Base-by-base conservation (phyloP, 768 basidiomycete genomes). In the Lenzites betulinus region DNA sequence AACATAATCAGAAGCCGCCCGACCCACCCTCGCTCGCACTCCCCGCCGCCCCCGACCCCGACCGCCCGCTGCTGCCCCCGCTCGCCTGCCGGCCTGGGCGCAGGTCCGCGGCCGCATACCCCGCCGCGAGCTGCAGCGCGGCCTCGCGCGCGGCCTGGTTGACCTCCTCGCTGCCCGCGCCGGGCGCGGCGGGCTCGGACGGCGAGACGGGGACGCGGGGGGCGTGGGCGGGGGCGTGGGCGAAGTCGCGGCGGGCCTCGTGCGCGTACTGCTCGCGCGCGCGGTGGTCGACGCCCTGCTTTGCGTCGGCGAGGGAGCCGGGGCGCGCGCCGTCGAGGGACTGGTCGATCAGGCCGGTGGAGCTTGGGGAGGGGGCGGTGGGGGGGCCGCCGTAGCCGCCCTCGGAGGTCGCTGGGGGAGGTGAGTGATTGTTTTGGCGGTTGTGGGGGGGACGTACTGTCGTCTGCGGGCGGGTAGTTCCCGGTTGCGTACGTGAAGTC, bases 361-460 rank as follows among this genome's bases (percentile, higher is more conserved):
- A 20, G 28, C 30, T 38, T n/a, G n/a, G n/a, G 28, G 48, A 26
- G 42, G 43, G 43, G 58, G 51, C 44, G 13, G 57, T 33, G 30
- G 30, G 33, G 11, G 66, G 25, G 13, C 67, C 62, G 20, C 69
- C 65, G 62, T 69, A 73, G 15, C 71, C 71, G 42, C 71, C 71
- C n/a, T 66, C 66, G 12, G 69, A 66, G 2, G 70, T 70, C 26
- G 69, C 71, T 72, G 59, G 2, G 33, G 23, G 23, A 15, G 26
- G 43, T 22, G 41, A 8, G 54, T 53, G 39, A 49, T 7, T 51
- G 13, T 1, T 2, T 26, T n/a, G 20, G 30, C 43, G 22, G 39
- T 30, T 20, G 47, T 28, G n/a, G 2, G 48, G 33, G 41, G 26
- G n/a, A 68, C 66, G 58, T 51, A 71, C 70, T 64, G 56, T 71